Conservation (phyloP, 148 eudicot species). For the Rhododendron williamsianum region DNA sequence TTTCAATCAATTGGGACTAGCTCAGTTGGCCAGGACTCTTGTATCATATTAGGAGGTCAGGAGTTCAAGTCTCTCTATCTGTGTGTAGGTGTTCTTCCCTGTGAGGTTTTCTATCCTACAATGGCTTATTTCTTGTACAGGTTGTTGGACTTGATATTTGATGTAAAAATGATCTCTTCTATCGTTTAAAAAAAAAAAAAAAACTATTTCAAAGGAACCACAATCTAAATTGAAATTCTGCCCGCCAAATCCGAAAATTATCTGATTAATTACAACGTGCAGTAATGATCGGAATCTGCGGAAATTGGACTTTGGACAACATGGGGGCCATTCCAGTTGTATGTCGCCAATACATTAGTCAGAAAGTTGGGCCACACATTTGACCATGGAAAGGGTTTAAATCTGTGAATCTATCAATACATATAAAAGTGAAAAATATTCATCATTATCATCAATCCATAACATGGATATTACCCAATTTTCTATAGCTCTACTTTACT, state of each 20-base stretch:
- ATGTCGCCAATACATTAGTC: background rate
- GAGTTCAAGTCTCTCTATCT: no score
- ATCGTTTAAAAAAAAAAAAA: no score
- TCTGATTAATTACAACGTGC: background rate
- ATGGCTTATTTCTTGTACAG: no score
- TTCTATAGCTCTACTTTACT: background rate
- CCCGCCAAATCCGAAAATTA: background rate
- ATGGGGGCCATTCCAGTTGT: background rate
- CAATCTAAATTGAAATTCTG: background rate
- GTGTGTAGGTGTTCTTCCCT: no score
- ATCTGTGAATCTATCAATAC: background rate
- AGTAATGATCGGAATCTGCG: background rate
- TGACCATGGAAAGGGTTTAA: background rate
- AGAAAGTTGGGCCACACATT: background rate
- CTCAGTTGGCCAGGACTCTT: fast-evolving
- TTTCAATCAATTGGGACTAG: no score
- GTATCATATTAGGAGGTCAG: no score
- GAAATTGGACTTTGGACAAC: background rate
- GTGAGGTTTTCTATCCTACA: no score
- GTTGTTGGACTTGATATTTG: no score
- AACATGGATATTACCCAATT: background rate
- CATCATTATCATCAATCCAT: background rate
- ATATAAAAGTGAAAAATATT: background rate
- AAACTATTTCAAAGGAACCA: no score
- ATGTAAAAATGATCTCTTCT: no score